Evolutionary conservation across 352 stramenopile species (phyloP).

Genomic region (Peronospora belbahrii): DNA sequence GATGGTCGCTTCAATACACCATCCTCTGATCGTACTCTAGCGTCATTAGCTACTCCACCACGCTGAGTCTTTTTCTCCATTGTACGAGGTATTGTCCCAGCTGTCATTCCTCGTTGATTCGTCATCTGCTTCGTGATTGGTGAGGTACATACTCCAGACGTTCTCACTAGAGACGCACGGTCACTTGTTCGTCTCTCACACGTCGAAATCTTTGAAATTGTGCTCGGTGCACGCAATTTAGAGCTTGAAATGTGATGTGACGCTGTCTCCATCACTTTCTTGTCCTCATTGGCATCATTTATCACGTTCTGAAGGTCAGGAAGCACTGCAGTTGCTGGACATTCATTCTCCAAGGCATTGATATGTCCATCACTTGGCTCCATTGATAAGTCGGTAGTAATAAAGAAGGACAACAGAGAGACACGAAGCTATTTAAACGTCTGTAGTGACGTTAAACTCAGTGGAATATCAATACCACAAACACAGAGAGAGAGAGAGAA

Average conservation of each 20-base stretch:
- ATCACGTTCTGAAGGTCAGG: slow-evolving; percentile 3
- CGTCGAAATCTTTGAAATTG: slow-evolving; percentile 22
- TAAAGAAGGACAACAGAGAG: too few relatives aligned
- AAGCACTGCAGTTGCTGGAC: slow-evolving; percentile 5
- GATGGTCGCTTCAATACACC: slow-evolving; percentile 15
- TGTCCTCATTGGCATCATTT: slow-evolving; percentile 10
- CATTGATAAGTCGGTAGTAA: too few relatives aligned
- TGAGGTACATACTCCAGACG: background rate
- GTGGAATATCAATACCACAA: too few relatives aligned
- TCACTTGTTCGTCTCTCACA: slow-evolving; percentile 7
- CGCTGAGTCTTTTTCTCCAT: slow-evolving; percentile 34
- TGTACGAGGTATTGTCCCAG: slow-evolving; percentile 26
- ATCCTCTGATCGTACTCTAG: slow-evolving; percentile 7
- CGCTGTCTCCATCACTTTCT: slow-evolving; percentile 14
- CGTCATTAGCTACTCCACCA: slow-evolving; percentile 17
- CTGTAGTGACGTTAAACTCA: too few relatives aligned
- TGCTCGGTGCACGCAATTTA: slow-evolving; percentile 21
- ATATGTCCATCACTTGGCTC: too few relatives aligned
- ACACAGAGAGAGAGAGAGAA: too few relatives aligned
- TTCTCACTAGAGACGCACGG: background rate
- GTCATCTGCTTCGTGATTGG: background rate
- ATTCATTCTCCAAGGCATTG: slow-evolving; percentile 1
- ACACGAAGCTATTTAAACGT: too few relatives aligned
- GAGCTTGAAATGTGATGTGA: slow-evolving; percentile 9
- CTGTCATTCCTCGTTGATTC: slow-evolving; percentile 36